A percentile compares a stretch with the other conserved stretches of the same genome.
Evolutionary conservation across 371 early-diverging fungal species (phyloP).

Genomic region (Syncephalastrum monosporum): DNA sequence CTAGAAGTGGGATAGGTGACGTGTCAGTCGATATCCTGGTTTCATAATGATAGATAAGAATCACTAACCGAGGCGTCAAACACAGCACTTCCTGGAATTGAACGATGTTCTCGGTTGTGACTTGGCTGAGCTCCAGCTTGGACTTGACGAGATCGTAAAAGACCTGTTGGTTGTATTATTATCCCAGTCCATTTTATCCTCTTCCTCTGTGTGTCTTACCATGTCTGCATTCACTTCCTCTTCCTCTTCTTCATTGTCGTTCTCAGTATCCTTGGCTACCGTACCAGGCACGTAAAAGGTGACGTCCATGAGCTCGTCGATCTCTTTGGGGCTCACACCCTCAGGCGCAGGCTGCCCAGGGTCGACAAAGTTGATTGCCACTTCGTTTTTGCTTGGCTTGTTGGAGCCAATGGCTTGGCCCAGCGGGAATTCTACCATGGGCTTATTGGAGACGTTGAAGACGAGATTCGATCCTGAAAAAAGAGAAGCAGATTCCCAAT

Average conservation of each 20-base stretch:
- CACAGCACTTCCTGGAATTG: conserved; percentile 88
- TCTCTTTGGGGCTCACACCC: conserved; percentile 44
- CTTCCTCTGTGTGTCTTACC: conserved; percentile 18
- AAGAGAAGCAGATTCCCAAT: background rate
- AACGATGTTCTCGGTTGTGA: conserved; percentile 87
- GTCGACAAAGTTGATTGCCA: conserved; percentile 85
- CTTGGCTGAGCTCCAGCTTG: conserved; percentile 84
- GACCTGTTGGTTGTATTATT: conserved; percentile 28
- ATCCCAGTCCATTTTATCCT: no score
- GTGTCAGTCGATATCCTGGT: background rate
- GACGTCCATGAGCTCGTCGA: conserved; percentile 90
- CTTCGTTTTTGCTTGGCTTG: conserved; percentile 88
- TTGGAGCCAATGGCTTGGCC: conserved; percentile 87
- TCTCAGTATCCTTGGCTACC: conserved; percentile 57
- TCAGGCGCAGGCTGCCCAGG: conserved; percentile 62
- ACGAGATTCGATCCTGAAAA: conserved; percentile 63
- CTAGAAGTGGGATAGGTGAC: conserved; percentile 27
- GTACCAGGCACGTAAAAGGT: conserved; percentile 93
- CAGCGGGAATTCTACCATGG: conserved; percentile 92
- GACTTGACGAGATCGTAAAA: conserved; percentile 93
- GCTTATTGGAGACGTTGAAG: conserved; percentile 80
- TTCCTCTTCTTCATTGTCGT: conserved; percentile 51
- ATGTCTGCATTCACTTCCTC: conserved; percentile 76
- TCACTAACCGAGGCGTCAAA: conserved; percentile 77
- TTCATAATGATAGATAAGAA: background rate